These are phyloP conservation scores for Cubamyces sp. DNA, from an alignment of 768 basidiomycete genomes.

Conservation along the genomic window DNA sequence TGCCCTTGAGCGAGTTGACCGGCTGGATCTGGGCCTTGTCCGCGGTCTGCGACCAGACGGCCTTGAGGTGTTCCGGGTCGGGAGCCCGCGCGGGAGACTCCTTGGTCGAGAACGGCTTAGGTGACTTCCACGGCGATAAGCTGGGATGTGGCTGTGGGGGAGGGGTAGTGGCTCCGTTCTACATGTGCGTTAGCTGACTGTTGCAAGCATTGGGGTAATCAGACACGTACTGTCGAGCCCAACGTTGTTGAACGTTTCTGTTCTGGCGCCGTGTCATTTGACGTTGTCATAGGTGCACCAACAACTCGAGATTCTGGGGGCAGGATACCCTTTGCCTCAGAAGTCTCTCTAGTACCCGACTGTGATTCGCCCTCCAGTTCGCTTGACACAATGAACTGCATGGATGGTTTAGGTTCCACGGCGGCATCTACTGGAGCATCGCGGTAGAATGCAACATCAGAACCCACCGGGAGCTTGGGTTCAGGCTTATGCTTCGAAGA, in stretches of 20 bases:
- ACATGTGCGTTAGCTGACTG: no score
- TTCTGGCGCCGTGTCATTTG: no score
- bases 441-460: conserved; percentile 74
- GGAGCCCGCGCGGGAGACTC: conserved; percentile 69
- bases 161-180: conserved; percentile 3
- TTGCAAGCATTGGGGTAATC: no score
- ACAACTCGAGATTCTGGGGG: neutral
- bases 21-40: conserved; percentile 67
- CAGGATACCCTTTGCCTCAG: neutral
- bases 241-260: no score
- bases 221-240: no score
- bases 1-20: conserved; percentile 82
- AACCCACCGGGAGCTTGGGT: conserved; percentile 73
- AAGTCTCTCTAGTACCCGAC: neutral
- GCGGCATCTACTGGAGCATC: conserved; percentile 58
- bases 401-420: conserved; percentile 51
- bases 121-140: conserved; percentile 58
- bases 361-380: conserved; percentile 57
- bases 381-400: conserved; percentile 80
- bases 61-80: conserved; percentile 84
- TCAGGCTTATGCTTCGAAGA: conserved; percentile 53
- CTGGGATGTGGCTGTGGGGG: conserved; percentile 24
- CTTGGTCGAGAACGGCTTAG: conserved; percentile 61
- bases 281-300: no score
- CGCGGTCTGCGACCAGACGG: conserved; percentile 81